phyloP scores from a whole-genome alignment of 108 stramenopile genomes.

The Nitzschia putrida region DNA sequence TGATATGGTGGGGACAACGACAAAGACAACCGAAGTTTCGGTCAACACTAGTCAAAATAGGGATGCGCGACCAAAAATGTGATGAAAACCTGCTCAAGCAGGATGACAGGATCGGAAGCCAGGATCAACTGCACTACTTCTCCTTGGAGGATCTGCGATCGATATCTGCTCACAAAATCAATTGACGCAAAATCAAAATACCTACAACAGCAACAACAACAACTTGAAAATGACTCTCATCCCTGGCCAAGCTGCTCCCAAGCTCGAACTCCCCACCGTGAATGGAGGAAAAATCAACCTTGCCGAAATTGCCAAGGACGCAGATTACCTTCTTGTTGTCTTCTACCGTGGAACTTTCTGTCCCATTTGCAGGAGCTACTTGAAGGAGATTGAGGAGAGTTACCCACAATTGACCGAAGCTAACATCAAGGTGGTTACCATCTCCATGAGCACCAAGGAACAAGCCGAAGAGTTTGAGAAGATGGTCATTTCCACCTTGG shows the following conservation, averaged over 20 bases:
- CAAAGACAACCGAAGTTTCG: too few relatives aligned
- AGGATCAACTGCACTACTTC: too few relatives aligned
- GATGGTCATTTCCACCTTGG: not conserved
- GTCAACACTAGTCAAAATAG: too few relatives aligned
- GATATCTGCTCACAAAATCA: too few relatives aligned
- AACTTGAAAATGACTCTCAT: not conserved
- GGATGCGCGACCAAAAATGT: too few relatives aligned
- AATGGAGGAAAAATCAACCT: not conserved
- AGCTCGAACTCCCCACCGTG: not conserved
- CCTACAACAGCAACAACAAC: too few relatives aligned
- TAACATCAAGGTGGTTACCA: not conserved
- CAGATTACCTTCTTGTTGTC: not conserved
- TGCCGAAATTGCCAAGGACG: not conserved
- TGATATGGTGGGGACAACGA: too few relatives aligned
- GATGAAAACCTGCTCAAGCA: too few relatives aligned
- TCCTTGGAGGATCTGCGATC: too few relatives aligned
- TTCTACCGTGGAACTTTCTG: slow-evolving; percentile 2
- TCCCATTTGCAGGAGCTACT: not conserved
- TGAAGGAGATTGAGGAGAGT: slow-evolving; percentile 2
- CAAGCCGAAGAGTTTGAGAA: not conserved
- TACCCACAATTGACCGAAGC: not conserved
- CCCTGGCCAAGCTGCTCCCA: not conserved
- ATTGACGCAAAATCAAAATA: too few relatives aligned
- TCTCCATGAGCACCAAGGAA: slow-evolving; percentile 4
- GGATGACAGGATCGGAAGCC: too few relatives aligned